Evolutionary conservation across 148 eudicot genomes (phyloP).

Genomic region (Arbutus unedo): DNA sequence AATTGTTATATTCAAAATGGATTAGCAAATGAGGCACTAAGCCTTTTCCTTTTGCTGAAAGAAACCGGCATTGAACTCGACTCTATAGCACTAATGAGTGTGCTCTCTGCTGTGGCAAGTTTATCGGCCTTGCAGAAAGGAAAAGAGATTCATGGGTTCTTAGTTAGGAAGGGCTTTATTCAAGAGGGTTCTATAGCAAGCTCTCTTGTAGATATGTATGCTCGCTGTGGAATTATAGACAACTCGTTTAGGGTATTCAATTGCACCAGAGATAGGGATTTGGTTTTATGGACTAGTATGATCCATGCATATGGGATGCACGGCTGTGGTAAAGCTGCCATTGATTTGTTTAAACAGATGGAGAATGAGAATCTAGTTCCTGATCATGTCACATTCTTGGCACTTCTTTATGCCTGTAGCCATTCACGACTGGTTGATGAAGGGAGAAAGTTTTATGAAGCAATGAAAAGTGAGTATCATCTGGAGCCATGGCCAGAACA

Average conservation of each 20-base stretch:
- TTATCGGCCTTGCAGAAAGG: conserved; percentile 73
- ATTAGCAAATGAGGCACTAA: conserved; percentile 66
- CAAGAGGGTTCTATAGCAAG: conserved; percentile 57
- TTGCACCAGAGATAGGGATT: conserved; percentile 44
- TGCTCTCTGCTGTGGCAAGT: conserved; percentile 61
- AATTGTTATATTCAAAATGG: conserved; percentile 55
- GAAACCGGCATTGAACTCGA: conserved; percentile 54
- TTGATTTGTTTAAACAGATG: conserved; percentile 54
- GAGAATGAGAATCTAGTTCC: conserved; percentile 43
- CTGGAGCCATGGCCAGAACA: conserved; percentile 90
- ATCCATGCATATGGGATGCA: conserved; percentile 83
- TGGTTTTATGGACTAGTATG: conserved; percentile 73
- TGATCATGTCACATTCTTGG: conserved; percentile 82
- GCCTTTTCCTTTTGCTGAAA: conserved; percentile 43
- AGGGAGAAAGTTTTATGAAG: conserved; percentile 49
- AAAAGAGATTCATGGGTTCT: conserved; percentile 79
- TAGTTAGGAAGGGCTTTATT: conserved; percentile 48
- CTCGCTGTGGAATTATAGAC: conserved; percentile 63
- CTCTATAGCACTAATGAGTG: conserved; percentile 50
- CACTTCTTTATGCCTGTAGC: conserved; percentile 84
- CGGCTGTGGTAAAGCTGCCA: conserved; percentile 56
- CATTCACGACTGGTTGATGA: conserved; percentile 68
- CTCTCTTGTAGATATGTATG: conserved; percentile 87
- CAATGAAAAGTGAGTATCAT: conserved; percentile 47
- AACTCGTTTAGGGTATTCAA: conserved; percentile 57